Base-by-base conservation (phyloP, 176 grass and related monocot species). In the Paspalum vaginatum region DNA sequence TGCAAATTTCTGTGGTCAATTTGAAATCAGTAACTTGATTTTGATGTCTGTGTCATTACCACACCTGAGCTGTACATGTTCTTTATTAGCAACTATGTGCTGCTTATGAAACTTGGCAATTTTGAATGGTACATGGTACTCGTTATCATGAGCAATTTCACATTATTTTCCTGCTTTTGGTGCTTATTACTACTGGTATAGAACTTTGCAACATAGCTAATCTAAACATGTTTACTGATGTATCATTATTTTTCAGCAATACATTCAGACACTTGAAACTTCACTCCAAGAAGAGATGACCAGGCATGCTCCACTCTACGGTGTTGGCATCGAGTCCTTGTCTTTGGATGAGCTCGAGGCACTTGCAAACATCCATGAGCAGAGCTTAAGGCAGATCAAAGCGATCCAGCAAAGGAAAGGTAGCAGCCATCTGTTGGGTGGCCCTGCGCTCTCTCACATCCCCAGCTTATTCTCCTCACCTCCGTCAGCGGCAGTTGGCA, bases 261-360 rank as follows among this genome's bases (percentile, higher is more conserved):
- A 93, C 69, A 99, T 99, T 65, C 70, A 50, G 63, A 93, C 92
- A 16, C 88, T 99, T 15, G 92, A 99, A 89, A 86, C 84, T 9
- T 95, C 92, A 64, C 81, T 99, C 41, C 90, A 91, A 84, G 96
- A 99, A 84, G 92, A 95, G 90, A 99, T 99, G 92, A 56, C 82
- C 14, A 84, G 92, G 56, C 92, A 99, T 88, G 96, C 90, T 47
- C 92, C 88, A 45, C 58, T 99, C 25, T 99, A 95, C 59, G 92
- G 96, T 65, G 90, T 82, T 5, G 92, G 92, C 1, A 20, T 99
- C 39, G 96, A 99, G 77, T 76, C 84, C 24, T 75, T 99, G 61
- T 91, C 88, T 0, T 68, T 87, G 46, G 88, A 89, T 22, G 92
- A 99, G 85, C 96, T 99, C 1, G 96, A 89, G 21, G 89, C 96